Conservation (phyloP, 495 filamentous ascomycete genomes). For the Saxispiralis lemnorum region DNA sequence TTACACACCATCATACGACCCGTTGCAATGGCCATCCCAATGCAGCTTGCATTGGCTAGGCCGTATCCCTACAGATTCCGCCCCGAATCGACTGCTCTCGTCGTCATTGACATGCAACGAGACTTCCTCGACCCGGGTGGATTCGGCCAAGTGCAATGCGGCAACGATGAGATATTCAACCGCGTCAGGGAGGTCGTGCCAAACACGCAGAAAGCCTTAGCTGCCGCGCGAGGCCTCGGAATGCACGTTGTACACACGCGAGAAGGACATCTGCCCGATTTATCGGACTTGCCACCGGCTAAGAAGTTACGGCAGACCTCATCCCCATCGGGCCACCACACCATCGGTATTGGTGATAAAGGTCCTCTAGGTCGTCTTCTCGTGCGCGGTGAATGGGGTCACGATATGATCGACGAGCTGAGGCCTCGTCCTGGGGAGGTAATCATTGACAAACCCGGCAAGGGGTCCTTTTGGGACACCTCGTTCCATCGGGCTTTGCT, state of each 20-base stretch:
- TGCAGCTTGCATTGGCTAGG: slow-evolving; percentile 13
- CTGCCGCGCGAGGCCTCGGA: slow-evolving; percentile 10
- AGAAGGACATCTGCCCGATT: slow-evolving; percentile 43
- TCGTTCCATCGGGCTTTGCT: slow-evolving; percentile 43
- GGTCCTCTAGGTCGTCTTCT: slow-evolving; percentile 48
- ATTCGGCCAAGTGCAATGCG: slow-evolving; percentile 9
- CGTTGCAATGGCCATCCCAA: not conserved
- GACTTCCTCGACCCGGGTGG: slow-evolving; percentile 27
- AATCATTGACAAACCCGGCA: slow-evolving; percentile 52
- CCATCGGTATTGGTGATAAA: slow-evolving; percentile 36
- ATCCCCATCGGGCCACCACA: slow-evolving; percentile 28
- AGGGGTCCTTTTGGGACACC: slow-evolving; percentile 47
- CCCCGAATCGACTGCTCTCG: slow-evolving; percentile 42
- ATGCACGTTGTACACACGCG: slow-evolving; percentile 52
- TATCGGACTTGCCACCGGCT: slow-evolving; percentile 39
- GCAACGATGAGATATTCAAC: slow-evolving; percentile 6
- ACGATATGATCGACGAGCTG: slow-evolving; percentile 41
- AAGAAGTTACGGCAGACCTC: slow-evolving; percentile 37
- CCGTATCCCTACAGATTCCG: slow-evolving; percentile 42
- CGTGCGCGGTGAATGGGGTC: slow-evolving; percentile 46
- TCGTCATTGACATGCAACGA: slow-evolving; percentile 59
- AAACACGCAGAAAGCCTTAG: slow-evolving; percentile 18
- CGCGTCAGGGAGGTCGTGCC: slow-evolving; percentile 19
- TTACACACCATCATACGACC: no score
- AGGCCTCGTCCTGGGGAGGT: slow-evolving; percentile 39